Evolutionary conservation across 495 filamentous ascomycete genomes (phyloP), one percentile per base, ranked within the genome.

Genomic region (Neurospora sp.): DNA sequence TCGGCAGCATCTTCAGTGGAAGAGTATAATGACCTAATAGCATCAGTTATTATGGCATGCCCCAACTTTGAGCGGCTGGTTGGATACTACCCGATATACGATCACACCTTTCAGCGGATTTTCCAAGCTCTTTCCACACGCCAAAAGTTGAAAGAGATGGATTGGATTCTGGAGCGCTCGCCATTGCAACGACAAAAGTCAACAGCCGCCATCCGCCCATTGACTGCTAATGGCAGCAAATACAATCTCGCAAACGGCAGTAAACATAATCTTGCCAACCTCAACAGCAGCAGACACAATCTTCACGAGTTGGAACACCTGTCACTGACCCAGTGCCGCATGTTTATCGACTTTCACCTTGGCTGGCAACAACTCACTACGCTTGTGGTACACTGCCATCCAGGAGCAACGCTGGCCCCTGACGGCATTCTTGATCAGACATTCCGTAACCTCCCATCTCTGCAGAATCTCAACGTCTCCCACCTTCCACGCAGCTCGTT

Each of bases 41-140:
- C 93, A 6, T 93, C 92, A 7, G 82, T 98, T 38, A 88, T 97
- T 39, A 94, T 94, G 90, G 84, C 89, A 6, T 97, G 94, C 78
- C 93, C 93, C 11, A 95, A 96, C 78, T 82, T 98, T 46, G 93
- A 97, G 78, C 85, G 87, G 54, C 82, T 97, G 20, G 80, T 90
- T 41, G 93, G 94, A 3, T 88, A 90, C 75, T 89, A 92, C 77
- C 87, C 90, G 9, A 84, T 88, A 9, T 94, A 93, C 77, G 85
- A 89, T 69, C 91, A 93, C 78, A 85, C 89, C 59, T 94, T 92
- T 75, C 90, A 92, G 77, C 90, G 92, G 46, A 79, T 94, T 10
- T 90, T 91, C 23, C 89, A 95, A 77, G 93, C 94, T 2, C 81
- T 98, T 59, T 93, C 93, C 2, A 94, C 93, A 2, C 84, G 93